Percentiles rank a stretch among this genome's conserved stretches.
Evolutionary conservation across 306 rosid species (phyloP).

Genomic region (Acacia acuminata): DNA sequence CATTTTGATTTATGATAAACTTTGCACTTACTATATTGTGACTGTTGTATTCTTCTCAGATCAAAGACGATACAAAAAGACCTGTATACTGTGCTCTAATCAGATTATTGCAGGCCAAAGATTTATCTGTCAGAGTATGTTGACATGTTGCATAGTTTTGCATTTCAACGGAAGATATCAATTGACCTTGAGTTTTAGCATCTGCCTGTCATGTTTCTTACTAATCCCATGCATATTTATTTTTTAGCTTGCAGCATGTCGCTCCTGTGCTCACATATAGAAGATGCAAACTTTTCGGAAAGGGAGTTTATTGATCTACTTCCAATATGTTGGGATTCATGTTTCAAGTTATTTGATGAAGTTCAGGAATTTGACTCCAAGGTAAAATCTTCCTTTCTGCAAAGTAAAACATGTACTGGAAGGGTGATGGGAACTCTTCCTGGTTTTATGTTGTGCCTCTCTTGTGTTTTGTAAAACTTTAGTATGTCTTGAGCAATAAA

Average conservation of each 20-base stretch:
- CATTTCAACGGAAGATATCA: slow-evolving; percentile 19
- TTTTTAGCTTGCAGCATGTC: slow-evolving; percentile 92
- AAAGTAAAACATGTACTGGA: background rate
- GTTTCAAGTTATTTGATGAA: slow-evolving; percentile 82
- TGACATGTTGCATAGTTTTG: slow-evolving; percentile 44
- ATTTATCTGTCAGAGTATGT: slow-evolving; percentile 85
- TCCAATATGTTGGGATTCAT: slow-evolving; percentile 87
- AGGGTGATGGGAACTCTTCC: background rate
- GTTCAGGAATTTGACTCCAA: slow-evolving; percentile 97
- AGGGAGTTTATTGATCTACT: slow-evolving; percentile 85
- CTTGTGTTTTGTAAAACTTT: background rate
- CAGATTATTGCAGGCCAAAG: slow-evolving; percentile 80
- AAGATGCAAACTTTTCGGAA: slow-evolving; percentile 92
- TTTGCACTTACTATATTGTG: slow-evolving; percentile 21
- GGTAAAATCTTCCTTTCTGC: slow-evolving; percentile 49
- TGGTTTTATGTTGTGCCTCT: slow-evolving; percentile 5
- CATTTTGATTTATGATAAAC: background rate
- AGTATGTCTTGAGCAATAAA: background rate
- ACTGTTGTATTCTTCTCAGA: slow-evolving; percentile 50
- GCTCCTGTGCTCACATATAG: slow-evolving; percentile 86
- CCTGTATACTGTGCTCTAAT: slow-evolving; percentile 90
- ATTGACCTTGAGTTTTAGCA: slow-evolving; percentile 24
- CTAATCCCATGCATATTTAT: slow-evolving; percentile 35
- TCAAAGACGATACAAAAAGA: slow-evolving; percentile 89
- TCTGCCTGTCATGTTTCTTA: slow-evolving; percentile 29